A percentile compares a stretch with the other conserved stretches of the same genome.
phyloP scores from a whole-genome alignment of 2,329 filamentous ascomycete genomes.

The Sphaerulina musiva region DNA sequence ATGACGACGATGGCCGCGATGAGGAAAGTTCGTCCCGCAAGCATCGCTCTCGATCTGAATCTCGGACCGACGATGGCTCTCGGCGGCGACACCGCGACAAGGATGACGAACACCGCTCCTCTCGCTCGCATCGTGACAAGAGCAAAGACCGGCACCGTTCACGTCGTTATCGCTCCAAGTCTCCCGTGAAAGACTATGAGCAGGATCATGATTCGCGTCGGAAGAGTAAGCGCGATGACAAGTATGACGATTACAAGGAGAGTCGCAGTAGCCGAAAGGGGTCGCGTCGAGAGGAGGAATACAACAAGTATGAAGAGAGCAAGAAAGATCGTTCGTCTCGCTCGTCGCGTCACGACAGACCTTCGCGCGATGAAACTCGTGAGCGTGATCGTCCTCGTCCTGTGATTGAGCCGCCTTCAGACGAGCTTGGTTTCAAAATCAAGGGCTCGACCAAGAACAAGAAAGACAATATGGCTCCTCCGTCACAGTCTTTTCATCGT shows the following conservation, averaged over 20 bases:
- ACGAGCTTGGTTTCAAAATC: slow-evolving; percentile 46
- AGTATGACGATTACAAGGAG: slow-evolving; percentile 26
- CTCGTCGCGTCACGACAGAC: slow-evolving; percentile 38
- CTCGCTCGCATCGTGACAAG: slow-evolving; percentile 42
- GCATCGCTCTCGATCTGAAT: slow-evolving; percentile 59
- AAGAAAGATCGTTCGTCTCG: slow-evolving; percentile 39
- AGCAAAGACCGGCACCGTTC: slow-evolving; percentile 39
- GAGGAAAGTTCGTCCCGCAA: slow-evolving; percentile 40
- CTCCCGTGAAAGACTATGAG: slow-evolving; percentile 29
- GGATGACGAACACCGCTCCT: slow-evolving; percentile 39
- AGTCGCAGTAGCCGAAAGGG: slow-evolving; percentile 32
- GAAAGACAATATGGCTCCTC: slow-evolving; percentile 26
- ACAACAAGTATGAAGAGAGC: slow-evolving; percentile 43
- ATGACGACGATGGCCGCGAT: slow-evolving; percentile 41
- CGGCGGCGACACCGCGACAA: slow-evolving; percentile 53
- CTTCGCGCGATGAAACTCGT: slow-evolving; percentile 31
- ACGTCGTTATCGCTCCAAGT: slow-evolving; percentile 40
- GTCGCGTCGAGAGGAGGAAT: slow-evolving; percentile 46
- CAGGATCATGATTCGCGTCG: slow-evolving; percentile 27
- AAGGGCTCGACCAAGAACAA: slow-evolving; percentile 33
- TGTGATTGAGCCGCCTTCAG: slow-evolving; percentile 24
- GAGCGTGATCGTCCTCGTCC: slow-evolving; percentile 19
- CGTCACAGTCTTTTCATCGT: slow-evolving; percentile 15
- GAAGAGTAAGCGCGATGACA: slow-evolving; percentile 35
- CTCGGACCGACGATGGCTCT: slow-evolving; percentile 52